Conservation (phyloP, 2,329 filamentous ascomycete species). For the Clonostachys rhizophaga region DNA sequence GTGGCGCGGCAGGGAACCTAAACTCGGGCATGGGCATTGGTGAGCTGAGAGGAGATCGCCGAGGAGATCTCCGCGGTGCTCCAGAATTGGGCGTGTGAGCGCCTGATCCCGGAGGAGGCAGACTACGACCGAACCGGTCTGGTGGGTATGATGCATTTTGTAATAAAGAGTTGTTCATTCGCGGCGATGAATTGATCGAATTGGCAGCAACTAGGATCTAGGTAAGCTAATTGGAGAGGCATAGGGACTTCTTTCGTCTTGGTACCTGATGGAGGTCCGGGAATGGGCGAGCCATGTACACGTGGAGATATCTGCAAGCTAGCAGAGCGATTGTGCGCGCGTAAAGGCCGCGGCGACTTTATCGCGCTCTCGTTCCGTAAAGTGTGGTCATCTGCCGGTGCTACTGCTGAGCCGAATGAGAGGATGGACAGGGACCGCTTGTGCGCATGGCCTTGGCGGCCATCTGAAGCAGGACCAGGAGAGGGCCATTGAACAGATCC, state of each 20-base stretch:
- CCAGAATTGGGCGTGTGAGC: background rate
- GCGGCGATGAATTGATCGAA: constrained; percentile 18
- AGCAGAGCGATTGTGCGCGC: constrained; percentile 71
- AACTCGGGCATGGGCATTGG: constrained; percentile 48
- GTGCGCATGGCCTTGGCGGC: constrained; percentile 51
- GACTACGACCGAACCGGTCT: constrained; percentile 32
- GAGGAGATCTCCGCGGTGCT: constrained; percentile 16
- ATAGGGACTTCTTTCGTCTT: background rate
- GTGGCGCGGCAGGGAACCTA: constrained; percentile 46
- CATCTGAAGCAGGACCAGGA: constrained; percentile 17
- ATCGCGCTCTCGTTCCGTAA: constrained; percentile 30
- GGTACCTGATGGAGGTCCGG: constrained; percentile 29
- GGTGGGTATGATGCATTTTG: constrained; percentile 52
- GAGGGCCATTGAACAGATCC: constrained; percentile 43
- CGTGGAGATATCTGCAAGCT: constrained; percentile 66
- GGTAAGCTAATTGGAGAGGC: too few relatives aligned
- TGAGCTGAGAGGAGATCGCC: constrained; percentile 32
- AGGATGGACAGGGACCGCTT: constrained; percentile 79
- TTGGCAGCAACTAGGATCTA: too few relatives aligned
- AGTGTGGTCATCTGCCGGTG: constrained; percentile 23
- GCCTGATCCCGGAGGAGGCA: constrained; percentile 31
- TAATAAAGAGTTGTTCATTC: constrained; percentile 43
- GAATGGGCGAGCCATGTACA: constrained; percentile 35
- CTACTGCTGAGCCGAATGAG: constrained; percentile 56
- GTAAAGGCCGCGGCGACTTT: constrained; percentile 42